Evolutionary conservation across 1,139 yeast species (phyloP), one percentile per base, ranked within the genome.

Genomic region (Candida tropicalis): DNA sequence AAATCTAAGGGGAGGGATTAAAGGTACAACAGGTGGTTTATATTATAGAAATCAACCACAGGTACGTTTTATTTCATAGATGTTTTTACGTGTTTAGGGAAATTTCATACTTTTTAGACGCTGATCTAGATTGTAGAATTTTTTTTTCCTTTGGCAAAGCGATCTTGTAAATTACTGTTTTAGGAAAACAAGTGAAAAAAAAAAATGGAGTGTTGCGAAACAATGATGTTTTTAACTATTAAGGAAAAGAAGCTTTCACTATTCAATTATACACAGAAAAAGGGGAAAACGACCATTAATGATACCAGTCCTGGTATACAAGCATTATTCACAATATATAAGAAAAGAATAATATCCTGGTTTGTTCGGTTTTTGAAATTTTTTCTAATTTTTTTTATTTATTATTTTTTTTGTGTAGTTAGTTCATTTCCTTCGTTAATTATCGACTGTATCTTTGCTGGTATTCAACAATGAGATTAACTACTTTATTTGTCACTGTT

Each of bases 11-110:
- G 13, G 35, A 18, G 8, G 24, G n/a, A 11, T 15, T 31, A n/a
- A 18, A 31, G 33, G 33, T 22, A 16, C 9, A 18, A 18, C n/a
- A 15, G 6, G 22, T 22, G 17, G 8, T 20, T 9, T 4, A 4
- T 20, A 20, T 20, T 16, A 16, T 3, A n/a, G 3, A 15, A 4
- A 16, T 10, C 20, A 11, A 17, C 8, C 2, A 11, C 35, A 31
- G 35, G 35, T 10, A 31, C 35, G 35, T 31, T 31, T 31, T 24
- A 10, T 10, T 18, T 11, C n/a, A 17, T 18, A n/a, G 24, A 5
- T 29, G 11, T 25, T 25, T 25, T 29, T 29, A 29, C 33, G 33
- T 29, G 22, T 16, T 31, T 31, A 31, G 35, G 35, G 35, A 31
- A 18, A 31, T 31, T 27, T 12, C 8, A n/a, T 31, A 5, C n/a